These are phyloP conservation scores for Aspergillus alliaceus DNA, from an alignment of 2,329 filamentous ascomycete species.

Conservation along the genomic window DNA sequence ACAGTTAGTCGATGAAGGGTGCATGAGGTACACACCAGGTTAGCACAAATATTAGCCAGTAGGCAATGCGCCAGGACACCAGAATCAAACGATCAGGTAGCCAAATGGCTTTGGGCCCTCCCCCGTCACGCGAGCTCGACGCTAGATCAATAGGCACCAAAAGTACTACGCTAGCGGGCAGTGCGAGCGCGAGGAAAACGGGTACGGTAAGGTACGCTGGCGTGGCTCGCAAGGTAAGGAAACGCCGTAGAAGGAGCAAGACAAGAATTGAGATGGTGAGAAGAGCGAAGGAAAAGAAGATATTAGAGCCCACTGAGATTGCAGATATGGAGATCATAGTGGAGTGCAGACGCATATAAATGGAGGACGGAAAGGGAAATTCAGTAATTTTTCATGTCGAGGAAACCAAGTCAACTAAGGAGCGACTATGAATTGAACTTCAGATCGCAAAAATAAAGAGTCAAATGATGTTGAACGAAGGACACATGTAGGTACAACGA, in stretches of 20 bases:
- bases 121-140: slow-evolving; percentile 73
- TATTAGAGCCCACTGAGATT: slow-evolving; percentile 69
- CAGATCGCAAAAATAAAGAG: not conserved
- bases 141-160: slow-evolving; percentile 95
- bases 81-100: slow-evolving; percentile 74
- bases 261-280: slow-evolving; percentile 73
- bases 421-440: not conserved
- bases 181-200: slow-evolving; percentile 91
- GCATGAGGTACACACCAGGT: slow-evolving; percentile 69
- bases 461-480: not conserved
- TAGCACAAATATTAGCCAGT: slow-evolving; percentile 94
- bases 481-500: not conserved
- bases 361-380: slow-evolving; percentile 7
- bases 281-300: slow-evolving; percentile 74
- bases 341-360: slow-evolving; percentile 11
- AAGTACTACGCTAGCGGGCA: slow-evolving; percentile 86
- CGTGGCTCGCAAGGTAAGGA: slow-evolving; percentile 84
- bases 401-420: not conserved
- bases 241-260: slow-evolving; percentile 82
- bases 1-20: not conserved
- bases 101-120: slow-evolving; percentile 80
- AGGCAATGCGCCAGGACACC: slow-evolving; percentile 90
- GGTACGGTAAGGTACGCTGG: slow-evolving; percentile 87
- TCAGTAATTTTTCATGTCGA: slow-evolving; percentile 1
- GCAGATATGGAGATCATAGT: slow-evolving; percentile 35